These are phyloP conservation scores for Xylaria sp. DNA, from an alignment of 2,329 filamentous ascomycete species.

Conservation along the genomic window DNA sequence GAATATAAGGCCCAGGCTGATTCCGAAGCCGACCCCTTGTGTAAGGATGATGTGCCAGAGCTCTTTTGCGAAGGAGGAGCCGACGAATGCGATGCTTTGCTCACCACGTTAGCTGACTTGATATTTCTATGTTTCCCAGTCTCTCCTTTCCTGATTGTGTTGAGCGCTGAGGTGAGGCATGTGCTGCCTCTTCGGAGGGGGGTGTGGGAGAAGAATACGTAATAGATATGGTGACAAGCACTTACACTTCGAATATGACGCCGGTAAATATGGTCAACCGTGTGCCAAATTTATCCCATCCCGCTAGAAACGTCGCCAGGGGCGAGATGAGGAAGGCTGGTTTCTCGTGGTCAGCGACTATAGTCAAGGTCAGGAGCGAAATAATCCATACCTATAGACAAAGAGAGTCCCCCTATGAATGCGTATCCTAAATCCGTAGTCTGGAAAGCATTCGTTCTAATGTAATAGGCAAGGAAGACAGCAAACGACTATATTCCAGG, in stretches of 20 bases:
- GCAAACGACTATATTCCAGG: slow-evolving; percentile 60
- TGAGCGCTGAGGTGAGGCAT: too few species aligned
- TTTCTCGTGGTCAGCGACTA: slow-evolving; percentile 46
- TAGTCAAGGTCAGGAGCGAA: background rate
- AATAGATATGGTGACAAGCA: slow-evolving; percentile 1
- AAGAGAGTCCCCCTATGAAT: slow-evolving; percentile 79
- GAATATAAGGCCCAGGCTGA: slow-evolving; percentile 82
- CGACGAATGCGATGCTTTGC: slow-evolving; percentile 67
- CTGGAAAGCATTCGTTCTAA: slow-evolving; percentile 69
- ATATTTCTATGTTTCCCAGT: too few species aligned
- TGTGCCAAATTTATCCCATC: slow-evolving; percentile 72
- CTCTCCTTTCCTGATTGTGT: too few species aligned
- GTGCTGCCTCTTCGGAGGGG: too few species aligned
- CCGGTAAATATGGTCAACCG: slow-evolving; percentile 72
- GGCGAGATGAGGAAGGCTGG: slow-evolving; percentile 74
- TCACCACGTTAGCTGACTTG: slow-evolving; percentile 1
- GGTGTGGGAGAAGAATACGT: too few species aligned
- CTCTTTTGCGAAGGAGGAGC: slow-evolving; percentile 73
- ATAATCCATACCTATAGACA: slow-evolving; percentile 60
- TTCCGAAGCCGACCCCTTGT: slow-evolving; percentile 81
- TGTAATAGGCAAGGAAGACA: slow-evolving; percentile 68
- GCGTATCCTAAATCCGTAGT: slow-evolving; percentile 75
- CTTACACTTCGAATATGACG: slow-evolving; percentile 68
- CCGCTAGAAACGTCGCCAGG: slow-evolving; percentile 64
- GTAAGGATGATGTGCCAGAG: slow-evolving; percentile 82